A percentile compares a stretch with the other conserved stretches of the same genome.
These are phyloP conservation scores for Fagopyrum esculentum DNA, from an alignment of 148 eudicot genomes.

Conservation along the genomic window DNA sequence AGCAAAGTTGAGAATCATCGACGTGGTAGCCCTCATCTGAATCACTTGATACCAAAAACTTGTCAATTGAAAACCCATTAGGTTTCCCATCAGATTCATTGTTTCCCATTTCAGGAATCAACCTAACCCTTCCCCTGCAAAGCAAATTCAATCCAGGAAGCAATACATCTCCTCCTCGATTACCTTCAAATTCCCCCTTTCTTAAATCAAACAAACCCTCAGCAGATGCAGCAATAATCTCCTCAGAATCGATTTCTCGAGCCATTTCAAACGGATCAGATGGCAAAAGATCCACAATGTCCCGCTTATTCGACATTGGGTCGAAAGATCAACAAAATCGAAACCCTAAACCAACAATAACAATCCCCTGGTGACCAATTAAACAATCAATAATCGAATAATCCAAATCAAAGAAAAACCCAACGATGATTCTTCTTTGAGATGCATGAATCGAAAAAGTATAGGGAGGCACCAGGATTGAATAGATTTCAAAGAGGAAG, in stretches of 20 bases:
- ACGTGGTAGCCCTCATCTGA: background rate
- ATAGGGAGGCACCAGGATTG: background rate
- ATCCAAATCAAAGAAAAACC: background rate
- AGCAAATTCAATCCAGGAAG: conserved; percentile 12
- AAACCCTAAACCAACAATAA: background rate
- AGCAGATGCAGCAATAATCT: conserved; percentile 11
- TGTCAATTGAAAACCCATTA: conserved; percentile 5
- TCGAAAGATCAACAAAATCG: background rate
- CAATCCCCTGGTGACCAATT: background rate
- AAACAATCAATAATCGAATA: background rate
- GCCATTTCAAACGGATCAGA: conserved; percentile 13
- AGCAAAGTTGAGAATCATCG: background rate
- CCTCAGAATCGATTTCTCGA: conserved; percentile 5
- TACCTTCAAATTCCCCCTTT: background rate
- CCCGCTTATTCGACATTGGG: conserved; percentile 6
- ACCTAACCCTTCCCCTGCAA: conserved; percentile 10
- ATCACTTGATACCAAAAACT: conserved; percentile 5
- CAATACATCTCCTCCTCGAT: conserved; percentile 10
- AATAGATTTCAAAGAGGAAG: background rate
- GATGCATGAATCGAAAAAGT: background rate
- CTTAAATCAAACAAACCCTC: conserved; percentile 6
- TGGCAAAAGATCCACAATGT: conserved; percentile 13
- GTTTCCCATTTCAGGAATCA: conserved; percentile 11
- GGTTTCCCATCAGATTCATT: conserved; percentile 8
- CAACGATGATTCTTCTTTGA: background rate